Conservation (phyloP, 2,329 filamentous ascomycete species). For the Mariannaea elegans region DNA sequence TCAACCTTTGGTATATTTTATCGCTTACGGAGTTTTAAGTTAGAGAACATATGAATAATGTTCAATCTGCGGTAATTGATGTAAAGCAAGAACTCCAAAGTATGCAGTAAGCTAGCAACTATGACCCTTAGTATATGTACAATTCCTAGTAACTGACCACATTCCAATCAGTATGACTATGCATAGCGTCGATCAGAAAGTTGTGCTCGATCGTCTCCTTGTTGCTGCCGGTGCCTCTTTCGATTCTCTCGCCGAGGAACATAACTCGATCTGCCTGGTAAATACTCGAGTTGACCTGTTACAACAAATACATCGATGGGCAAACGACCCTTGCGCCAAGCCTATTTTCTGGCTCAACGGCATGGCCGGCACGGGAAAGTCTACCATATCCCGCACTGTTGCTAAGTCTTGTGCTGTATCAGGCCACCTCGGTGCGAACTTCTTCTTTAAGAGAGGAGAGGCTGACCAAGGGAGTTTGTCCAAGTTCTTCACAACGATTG, state of each 20-base stretch:
- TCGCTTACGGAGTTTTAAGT: too few relatives aligned
- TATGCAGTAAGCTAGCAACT: too few relatives aligned
- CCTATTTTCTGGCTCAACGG: too few relatives aligned
- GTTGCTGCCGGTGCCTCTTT: constrained; percentile 39
- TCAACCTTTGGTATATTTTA: too few relatives aligned
- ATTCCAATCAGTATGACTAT: background rate
- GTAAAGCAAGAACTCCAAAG: too few relatives aligned
- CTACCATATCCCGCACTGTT: constrained; percentile 51
- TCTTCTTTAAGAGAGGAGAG: too few relatives aligned
- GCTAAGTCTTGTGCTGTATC: constrained; percentile 32
- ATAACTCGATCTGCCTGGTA: constrained; percentile 42
- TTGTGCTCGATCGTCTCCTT: constrained; percentile 27
- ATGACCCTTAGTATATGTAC: too few relatives aligned
- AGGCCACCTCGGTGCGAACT: constrained; percentile 22
- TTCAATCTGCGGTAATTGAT: too few relatives aligned
- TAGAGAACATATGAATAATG: too few relatives aligned
- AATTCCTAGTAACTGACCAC: background rate
- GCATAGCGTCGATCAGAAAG: background rate
- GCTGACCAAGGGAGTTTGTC: too few relatives aligned
- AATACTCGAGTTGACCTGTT: constrained; percentile 44
- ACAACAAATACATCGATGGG: constrained; percentile 41
- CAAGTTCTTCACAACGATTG: too few relatives aligned
- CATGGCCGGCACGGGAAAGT: too few relatives aligned
- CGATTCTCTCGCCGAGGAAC: constrained; percentile 44
- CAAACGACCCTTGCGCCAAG: constrained; percentile 29